These are phyloP conservation scores for Raddia distichophylla DNA, from an alignment of 176 grass and related monocot species.

Conservation along the genomic window DNA sequence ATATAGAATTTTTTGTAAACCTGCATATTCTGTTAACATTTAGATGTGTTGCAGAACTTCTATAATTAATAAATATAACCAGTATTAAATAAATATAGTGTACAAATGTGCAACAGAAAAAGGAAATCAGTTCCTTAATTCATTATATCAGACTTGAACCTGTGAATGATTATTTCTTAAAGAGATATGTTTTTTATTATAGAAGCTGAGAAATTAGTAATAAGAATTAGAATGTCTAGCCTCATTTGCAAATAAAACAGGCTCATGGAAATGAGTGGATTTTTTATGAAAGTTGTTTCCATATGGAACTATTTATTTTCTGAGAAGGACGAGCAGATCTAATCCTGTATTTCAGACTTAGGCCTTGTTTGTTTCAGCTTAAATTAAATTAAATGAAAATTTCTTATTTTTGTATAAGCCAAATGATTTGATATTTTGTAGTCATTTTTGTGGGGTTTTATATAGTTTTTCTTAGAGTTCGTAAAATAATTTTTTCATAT, in stretches of 20 bases:
- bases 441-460: no score
- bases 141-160: not conserved
- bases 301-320: not conserved
- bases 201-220: slow-evolving; percentile 14
- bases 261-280: not conserved
- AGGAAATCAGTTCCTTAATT: not conserved
- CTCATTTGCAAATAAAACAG: slow-evolving; percentile 26
- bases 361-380: no score
- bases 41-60: not conserved
- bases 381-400: no score
- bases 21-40: not conserved
- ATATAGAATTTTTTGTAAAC: not conserved
- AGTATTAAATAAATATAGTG: not conserved
- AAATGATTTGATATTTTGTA: no score
- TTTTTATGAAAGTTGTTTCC: slow-evolving; percentile 1
- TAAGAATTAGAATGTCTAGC: slow-evolving; percentile 3
- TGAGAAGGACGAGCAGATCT: not conserved
- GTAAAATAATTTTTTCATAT: no score
- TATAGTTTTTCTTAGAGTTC: no score
- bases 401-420: no score
- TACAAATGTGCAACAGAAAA: not conserved
- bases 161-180: not conserved
- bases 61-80: slow-evolving; percentile 13
- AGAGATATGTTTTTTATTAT: not conserved
- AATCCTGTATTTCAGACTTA: not conserved